Conservation (phyloP, 306 rosid species). For the Cucurbita maxima region DNA sequence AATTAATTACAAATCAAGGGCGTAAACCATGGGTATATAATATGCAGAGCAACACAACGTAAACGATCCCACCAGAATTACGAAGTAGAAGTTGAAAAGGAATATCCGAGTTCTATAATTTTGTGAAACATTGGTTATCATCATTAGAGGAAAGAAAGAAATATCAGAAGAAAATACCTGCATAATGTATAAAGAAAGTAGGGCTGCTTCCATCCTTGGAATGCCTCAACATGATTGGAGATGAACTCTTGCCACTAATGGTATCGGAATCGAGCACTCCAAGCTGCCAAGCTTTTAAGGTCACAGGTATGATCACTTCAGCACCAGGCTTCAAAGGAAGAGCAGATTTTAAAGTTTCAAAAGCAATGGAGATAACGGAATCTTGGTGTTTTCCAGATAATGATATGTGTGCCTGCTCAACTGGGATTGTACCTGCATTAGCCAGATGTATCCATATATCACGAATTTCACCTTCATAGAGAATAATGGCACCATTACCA, state of each 20-base stretch:
- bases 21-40: neutral
- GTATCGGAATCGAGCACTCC: conserved; percentile 44
- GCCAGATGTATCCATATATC: conserved; percentile 81
- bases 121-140: neutral
- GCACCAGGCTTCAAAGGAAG: conserved; percentile 90
- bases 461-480: conserved; percentile 91
- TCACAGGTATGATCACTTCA: conserved; percentile 82
- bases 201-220: conserved; percentile 76
- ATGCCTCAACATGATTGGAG: conserved; percentile 41
- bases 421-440: conserved; percentile 92
- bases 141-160: neutral
- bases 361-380: conserved; percentile 54
- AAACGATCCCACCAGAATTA: neutral
- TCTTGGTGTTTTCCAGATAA: conserved; percentile 88
- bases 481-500: conserved; percentile 85
- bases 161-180: conserved; percentile 33
- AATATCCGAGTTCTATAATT: neutral
- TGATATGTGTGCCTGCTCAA: conserved; percentile 84
- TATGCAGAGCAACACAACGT: neutral
- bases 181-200: conserved; percentile 70
- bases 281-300: conserved; percentile 85
- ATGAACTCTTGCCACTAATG: conserved; percentile 38
- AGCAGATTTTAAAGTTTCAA: conserved; percentile 62
- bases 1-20: neutral
- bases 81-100: neutral